Evolutionary conservation across 2,329 filamentous ascomycete genomes (phyloP), one percentile per base, ranked within the genome.

Genomic region (Botryotinia convoluta): DNA sequence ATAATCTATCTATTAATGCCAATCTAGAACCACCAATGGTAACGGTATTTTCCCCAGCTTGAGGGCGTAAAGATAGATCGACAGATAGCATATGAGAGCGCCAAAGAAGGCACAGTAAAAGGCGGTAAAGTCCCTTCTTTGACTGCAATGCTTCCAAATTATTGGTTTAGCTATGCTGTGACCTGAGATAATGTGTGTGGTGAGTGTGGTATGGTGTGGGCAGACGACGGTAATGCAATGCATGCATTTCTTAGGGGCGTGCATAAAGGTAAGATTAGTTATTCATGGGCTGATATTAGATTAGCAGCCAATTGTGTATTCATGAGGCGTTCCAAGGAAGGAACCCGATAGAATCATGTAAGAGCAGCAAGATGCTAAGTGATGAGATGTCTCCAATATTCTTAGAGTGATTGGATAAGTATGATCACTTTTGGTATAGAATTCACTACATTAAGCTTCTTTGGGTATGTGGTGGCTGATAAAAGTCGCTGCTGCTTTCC

Each of bases 221-320:
- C 39, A n/a, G 29, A 45, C n/a, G 59, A 71, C 44, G 59, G 69
- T 54, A 64, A 64, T 71, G 69, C 69, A 65, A 65, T 60, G 37
- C 37, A 65, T 67, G 12, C 69, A 54, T 72, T 69, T 16, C 35
- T 45, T 48, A 48, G 29, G 42, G 57, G 69, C 20, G 61, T 72
- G 61, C 70, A 72, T 72, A 72, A 72, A 72, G 42, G 29, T 63
- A 57, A 71, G 69, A 71, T 71, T 62, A 26, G 45, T 39, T 68
- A 57, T 67, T 51, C 63, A 67, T 67, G 22, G 29, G 42, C 44
- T 42, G 54, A 16, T 18, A 64, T n/a, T 39, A 26, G n/a, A 16
- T 51, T 57, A 35, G 44, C 45, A 63, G n/a, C 69, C 59, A 71
- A 71, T 71, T 8, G 61, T 45, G 16, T 29, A 22, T 22, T 10